Base-by-base conservation (phyloP, 495 filamentous ascomycete genomes). In the Daldinia caldariorum region DNA sequence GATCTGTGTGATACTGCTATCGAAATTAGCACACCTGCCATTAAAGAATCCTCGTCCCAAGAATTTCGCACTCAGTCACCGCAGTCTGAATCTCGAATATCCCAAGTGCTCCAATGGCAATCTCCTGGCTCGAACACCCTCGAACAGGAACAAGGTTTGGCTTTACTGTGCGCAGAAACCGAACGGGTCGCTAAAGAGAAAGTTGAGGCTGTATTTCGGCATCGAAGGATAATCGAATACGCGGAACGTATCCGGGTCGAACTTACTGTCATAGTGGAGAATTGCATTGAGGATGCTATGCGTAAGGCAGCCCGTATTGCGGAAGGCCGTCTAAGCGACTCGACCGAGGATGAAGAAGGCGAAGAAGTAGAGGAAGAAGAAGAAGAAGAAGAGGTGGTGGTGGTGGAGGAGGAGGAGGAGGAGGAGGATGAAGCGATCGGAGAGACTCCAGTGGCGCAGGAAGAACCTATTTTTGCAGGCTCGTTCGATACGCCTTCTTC, bases 1-100 rank as follows among this genome's bases (percentile, higher is more conserved):
- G 95, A 99, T 80, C 86, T 99, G 5, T 98, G 95, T 76, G 95
- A 99, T 78, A 99, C 95, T 2, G 89, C 96, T 6, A 82, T 97
- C 54, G 96, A 98, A 79, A 97, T 99, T 71, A 97, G 89, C 80
- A 92, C 92, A 20, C 94, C 95, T 4, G 88, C 92, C 29, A 91
- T 98, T 74, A 97, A 96, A 75, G 93, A 97, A 60, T 83, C 86
- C 5, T 84, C 88, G 5, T 82, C 84, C 6, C 89, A 92, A 50
- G 89, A 92, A 35, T 88, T 97, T 58, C 89, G 96, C 31, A 96
- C 94, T 2, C 88, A 97, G 75, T 98, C 96, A 0, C 95, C 95
- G 9, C 91, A 97, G 75, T 98, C 95, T 4, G 95, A 98, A 75
- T 93, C 90, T 43, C 89, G 94, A 12, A 93, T 97, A 60, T 89